Evolutionary conservation across 306 rosid species (phyloP), one percentile per base, ranked within the genome.

Genomic region (Delonix regia): DNA sequence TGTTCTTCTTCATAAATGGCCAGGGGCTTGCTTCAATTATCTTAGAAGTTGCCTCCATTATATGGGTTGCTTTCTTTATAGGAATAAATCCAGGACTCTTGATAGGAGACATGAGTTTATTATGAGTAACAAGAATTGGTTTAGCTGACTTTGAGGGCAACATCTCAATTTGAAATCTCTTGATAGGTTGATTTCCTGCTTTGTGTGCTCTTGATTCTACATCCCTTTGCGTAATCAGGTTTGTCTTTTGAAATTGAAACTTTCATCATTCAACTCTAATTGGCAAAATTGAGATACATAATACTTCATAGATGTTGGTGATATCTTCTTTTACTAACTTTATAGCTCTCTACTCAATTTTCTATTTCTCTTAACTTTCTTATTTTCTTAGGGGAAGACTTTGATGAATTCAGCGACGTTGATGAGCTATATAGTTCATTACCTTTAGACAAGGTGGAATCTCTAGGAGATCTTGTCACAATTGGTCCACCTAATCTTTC

Each of bases 41-140:
- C 88, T 89, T 94, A 33, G 97, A 86, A 78, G 97, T 94, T 22
- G 93, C 97, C 80, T 92, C 98, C 93, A 94, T 85, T 51, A 90
- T 65, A 14, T 94, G 87, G 72, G 85, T 85, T 2, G 82, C 87
- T 84, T 83, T 85, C 76, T 82, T 90, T 16, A 85, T 75, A 7
- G 86, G 85, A 69, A 84, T 79, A 71, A 84, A 88, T 73, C 90
- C 94, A 56, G 89, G 89, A 80, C 82, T 85, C 77, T 87, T 92
- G 77, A 92, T 89, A 75, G 97, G 97, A 52, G 98, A 94, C 87
- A 92, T 75, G 53, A 92, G 81, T 83, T 86, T 92, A 69, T 92
- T 94, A 81, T 89, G 92, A 64, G 98, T 84, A 78, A 92, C 79
- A 74, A 94, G 91, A 75, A 92, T 87, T 44, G 97, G 87, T 83